Evolutionary conservation across 768 basidiomycete genomes (phyloP), one percentile per base, ranked within the genome.

Genomic region (Lanmaoa pseudosensibilis): DNA sequence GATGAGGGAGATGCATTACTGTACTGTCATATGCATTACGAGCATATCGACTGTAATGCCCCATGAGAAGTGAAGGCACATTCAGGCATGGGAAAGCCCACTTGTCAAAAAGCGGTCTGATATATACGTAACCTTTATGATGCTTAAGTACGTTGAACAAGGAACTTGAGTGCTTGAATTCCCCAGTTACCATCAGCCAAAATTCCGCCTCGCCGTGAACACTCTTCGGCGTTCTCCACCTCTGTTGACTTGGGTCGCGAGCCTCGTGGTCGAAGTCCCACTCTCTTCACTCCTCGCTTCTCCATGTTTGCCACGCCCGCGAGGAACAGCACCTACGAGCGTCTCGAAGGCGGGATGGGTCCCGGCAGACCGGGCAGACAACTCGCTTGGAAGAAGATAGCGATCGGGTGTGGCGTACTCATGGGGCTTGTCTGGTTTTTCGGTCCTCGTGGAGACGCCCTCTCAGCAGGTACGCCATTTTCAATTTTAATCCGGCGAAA

Each of bases 401-500:
- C 80, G 4, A 68, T 89, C 8, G 86, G 77, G 4, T 85, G 83
- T 50, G 77, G 69, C 2, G 68, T 83, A 1, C 68, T 89, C 44
- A 74, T 90, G 55, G 78, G 74, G 10, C 65, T 88, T 43, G 81
- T 91, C 27, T 92, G 83, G 78, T 73, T 90, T 53, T 82, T 89
- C 68, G 82, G 83, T 9, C 87, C 88, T 8, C 69, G 64, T 46
- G 50, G 53, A 7, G 58, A 57, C 44, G 52, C 49, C 34, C 43
- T 66, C 52, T 49, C 57, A 46, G 47, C 60, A 13, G 61, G 70
- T 72, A 37, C 30, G 66, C 40, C 46, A 12, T 32, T 61, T 46
- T 23, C 16, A 3, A 5, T 38, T 39, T 21, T 0, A 33, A 15
- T 9, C 13, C 13, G 19, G 3, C 23, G 0, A 18, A 25, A 48